Base-by-base conservation (phyloP, 2,329 filamentous ascomycete genomes). In the Claviceps sp. region DNA sequence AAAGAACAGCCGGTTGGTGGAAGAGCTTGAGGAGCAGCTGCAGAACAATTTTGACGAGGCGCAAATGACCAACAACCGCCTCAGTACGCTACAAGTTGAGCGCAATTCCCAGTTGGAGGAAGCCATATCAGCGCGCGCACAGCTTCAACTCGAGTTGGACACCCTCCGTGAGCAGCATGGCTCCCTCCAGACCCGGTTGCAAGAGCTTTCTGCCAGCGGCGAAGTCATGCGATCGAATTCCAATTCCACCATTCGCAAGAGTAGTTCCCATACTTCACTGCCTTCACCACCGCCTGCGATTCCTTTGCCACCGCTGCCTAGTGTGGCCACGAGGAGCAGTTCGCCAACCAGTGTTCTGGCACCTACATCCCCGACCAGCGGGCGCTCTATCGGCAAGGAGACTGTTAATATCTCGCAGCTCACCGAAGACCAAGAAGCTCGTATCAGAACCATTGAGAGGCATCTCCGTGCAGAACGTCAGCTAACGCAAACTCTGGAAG, bases 1-100 rank as follows among this genome's bases (percentile, higher is more conserved):
- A 72, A 96, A 95, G 76, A 94, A 93, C 67, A 86, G 87, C 43
- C 82, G 89, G 22, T 75, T 98, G 13, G 88, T 98, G 8, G 89
- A 97, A 65, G 91, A 98, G 69, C 82, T 98, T 5, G 93, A 98
- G 68, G 91, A 97, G 61, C 93, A 98, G 68, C 81, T 98, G 51
- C 90, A 91, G 64, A 88, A 79, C 65, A 96, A 93, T 70, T 98
- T 89, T 68, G 93, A 98, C 63, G 87, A 95, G 65, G 89, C 91
- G 55, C 88, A 96, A 63, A 74, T 81, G 54, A 83, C 84, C 13
- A 89, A 81, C 66, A 95, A 95, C 70, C 83, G 91, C 51, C 73
- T 97, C 50, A 96, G 90, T 50, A 84, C 86, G 47, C 74, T 91
- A 48, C 84, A 89, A 63, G 80, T 81, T 17, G 86, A 90, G 68